Evolutionary conservation across 768 basidiomycete genomes (phyloP).

Genomic region (Suillus subalutaceus): DNA sequence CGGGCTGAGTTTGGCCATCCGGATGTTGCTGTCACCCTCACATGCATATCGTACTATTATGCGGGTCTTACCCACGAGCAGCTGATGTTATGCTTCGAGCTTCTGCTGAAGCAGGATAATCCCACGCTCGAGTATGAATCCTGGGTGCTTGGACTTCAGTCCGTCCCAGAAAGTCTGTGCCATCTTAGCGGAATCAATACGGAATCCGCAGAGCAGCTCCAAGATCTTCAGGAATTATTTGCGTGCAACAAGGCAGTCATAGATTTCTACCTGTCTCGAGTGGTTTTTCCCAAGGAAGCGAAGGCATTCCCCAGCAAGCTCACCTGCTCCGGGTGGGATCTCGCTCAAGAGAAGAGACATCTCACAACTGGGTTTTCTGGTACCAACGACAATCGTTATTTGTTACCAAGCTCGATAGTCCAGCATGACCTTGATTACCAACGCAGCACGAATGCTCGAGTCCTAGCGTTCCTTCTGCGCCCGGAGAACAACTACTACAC

Average conservation of each 20-base stretch:
- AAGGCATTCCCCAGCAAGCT: conserved; percentile 39
- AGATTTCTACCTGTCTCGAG: conserved; percentile 39
- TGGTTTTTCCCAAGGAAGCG: conserved; percentile 42
- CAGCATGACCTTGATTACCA: conserved; percentile 33
- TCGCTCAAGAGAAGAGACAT: conserved; percentile 29
- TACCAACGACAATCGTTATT: conserved; percentile 43
- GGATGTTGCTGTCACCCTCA: conserved; percentile 37
- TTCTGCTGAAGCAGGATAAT: conserved; percentile 32
- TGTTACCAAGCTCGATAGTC: conserved; percentile 37
- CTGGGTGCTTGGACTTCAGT: conserved; percentile 28
- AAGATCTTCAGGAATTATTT: conserved; percentile 31
- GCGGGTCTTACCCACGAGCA: conserved; percentile 35
- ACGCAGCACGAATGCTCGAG: conserved; percentile 48
- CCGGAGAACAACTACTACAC: conserved; percentile 23
- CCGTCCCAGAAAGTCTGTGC: conserved; percentile 24
- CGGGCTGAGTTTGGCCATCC: conserved; percentile 45
- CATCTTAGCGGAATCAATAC: conserved; percentile 27
- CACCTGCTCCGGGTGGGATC: conserved; percentile 40
- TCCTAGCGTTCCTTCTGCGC: conserved; percentile 33
- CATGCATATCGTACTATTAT: conserved; percentile 42
- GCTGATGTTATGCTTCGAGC: conserved; percentile 31
- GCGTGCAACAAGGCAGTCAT: conserved; percentile 31
- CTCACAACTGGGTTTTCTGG: conserved; percentile 39
- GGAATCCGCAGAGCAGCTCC: conserved; percentile 32
- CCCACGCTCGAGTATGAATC: conserved; percentile 34